Base-by-base conservation (phyloP, 495 filamentous ascomycete genomes). In the Aspergillus funiculosus region DNA sequence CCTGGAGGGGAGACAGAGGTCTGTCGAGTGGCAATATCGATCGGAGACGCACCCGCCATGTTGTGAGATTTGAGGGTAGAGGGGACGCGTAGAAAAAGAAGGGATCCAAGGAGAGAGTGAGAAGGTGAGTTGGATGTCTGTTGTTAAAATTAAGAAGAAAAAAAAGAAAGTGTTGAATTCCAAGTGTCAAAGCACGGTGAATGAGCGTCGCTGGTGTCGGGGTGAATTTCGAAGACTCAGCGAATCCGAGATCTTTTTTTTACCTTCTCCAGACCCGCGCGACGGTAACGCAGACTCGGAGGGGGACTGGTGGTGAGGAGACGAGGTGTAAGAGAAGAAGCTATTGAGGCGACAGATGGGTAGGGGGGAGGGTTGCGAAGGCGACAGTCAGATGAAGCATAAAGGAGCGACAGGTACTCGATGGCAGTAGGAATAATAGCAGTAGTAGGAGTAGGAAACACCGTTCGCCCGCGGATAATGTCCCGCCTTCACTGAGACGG, bases 1-100 rank as follows among this genome's bases (percentile, higher is more conserved):
- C 69, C 67, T 38, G 79, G 77, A 24, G 82, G 80, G 32, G 80
- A 82, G 52, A 75, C 68, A 24, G 82, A 84, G 53, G 71, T 69
- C 64, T 79, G 75, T 53, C 79, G 75, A 44, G 77, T 72, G 62
- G 78, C 67, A 59, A 85, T 84, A 63, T 85, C 74, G 56, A 86
- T 83, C 18, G 82, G 82, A 44, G 74, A 63, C 46, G 64, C 50
- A 51, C 68, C 69, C 38, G 67, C 69, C 77, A 81, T 82, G 35
- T 52, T 66, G 64, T 38, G 22, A 43, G 54, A 51, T 27, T 14
- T 31, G 17, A 55, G 28, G 24, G 19, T 17, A 11, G 15, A 20
- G 49, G 25, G 52, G 52, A 19, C 62, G 58, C 20, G 63, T 62
- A 38, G 65, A n/a, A n/a, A n/a, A n/a, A n/a, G n/a, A n/a, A n/a